Percentiles rank a stretch among this genome's conserved stretches.
phyloP scores from a whole-genome alignment of 179 eudicot species.

The Camellia oleifera region DNA sequence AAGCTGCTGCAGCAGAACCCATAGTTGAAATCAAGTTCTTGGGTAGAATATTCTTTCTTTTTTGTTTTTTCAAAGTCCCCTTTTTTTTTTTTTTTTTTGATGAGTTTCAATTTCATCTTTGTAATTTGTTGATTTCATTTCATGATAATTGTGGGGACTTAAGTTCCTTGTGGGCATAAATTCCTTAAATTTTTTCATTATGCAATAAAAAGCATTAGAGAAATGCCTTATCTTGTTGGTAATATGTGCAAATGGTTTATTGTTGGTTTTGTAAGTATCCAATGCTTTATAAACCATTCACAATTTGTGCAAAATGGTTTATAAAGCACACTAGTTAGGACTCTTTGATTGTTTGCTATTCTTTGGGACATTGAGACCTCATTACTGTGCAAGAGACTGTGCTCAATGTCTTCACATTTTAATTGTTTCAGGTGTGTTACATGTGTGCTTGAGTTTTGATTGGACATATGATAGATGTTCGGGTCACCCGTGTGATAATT shows the following conservation, averaged over 20 bases:
- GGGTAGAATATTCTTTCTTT: neutral
- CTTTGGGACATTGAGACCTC: neutral
- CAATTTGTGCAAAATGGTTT: neutral
- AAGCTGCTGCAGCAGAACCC: no score
- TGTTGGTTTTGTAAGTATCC: no score
- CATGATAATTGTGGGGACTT: neutral
- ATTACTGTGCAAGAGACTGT: neutral
- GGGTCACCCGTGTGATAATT: neutral
- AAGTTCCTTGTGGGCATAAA: neutral
- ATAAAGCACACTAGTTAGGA: neutral
- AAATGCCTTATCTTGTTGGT: neutral
- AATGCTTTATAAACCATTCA: no score
- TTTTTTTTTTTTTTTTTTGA: neutral
- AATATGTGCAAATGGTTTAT: neutral
- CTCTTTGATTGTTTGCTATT: neutral
- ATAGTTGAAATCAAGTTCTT: neutral
- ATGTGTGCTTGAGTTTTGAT: neutral
- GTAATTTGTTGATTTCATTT: no score
- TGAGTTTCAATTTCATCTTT: neutral
- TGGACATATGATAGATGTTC: conserved; percentile 7
- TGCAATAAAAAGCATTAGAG: neutral
- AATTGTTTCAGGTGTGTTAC: neutral
- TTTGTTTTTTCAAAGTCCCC: neutral
- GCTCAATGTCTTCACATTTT: neutral
- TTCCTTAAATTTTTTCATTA: neutral